Conservation (phyloP, 257 asterid species). For the Solanum tarijense region DNA sequence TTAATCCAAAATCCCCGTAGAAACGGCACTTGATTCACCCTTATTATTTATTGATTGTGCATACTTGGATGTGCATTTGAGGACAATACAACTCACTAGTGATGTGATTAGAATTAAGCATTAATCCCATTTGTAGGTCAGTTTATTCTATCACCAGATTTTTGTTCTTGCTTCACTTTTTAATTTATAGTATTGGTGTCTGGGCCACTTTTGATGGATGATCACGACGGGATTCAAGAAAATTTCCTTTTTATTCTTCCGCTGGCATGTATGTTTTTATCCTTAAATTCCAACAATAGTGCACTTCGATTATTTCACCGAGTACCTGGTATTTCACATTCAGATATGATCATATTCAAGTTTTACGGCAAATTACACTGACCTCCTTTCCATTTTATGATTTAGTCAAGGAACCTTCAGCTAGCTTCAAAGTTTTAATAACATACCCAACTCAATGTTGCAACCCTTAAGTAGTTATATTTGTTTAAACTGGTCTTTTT, state of each 20-base stretch:
- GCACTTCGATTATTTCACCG: background rate
- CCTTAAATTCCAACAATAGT: background rate
- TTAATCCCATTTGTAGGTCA: background rate
- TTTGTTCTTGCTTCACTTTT: background rate
- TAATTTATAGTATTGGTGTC: background rate
- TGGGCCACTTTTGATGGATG: background rate
- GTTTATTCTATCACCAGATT: background rate
- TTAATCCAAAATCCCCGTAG: background rate
- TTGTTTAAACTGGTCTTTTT: background rate
- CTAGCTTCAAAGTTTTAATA: background rate
- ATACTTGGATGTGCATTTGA: background rate
- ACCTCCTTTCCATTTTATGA: background rate
- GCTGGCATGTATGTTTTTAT: background rate
- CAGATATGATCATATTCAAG: background rate
- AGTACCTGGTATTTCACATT: background rate
- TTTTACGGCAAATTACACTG: background rate
- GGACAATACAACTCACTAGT: background rate
- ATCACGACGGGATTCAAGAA: background rate
- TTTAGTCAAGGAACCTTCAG: background rate
- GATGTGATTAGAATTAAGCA: background rate
- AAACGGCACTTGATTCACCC: background rate
- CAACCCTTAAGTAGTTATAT: background rate
- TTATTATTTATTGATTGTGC: background rate
- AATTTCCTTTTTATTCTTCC: background rate
- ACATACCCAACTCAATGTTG: background rate